Evolutionary conservation across 768 basidiomycete genomes (phyloP).

Genomic region (Myochromella boudieri): DNA sequence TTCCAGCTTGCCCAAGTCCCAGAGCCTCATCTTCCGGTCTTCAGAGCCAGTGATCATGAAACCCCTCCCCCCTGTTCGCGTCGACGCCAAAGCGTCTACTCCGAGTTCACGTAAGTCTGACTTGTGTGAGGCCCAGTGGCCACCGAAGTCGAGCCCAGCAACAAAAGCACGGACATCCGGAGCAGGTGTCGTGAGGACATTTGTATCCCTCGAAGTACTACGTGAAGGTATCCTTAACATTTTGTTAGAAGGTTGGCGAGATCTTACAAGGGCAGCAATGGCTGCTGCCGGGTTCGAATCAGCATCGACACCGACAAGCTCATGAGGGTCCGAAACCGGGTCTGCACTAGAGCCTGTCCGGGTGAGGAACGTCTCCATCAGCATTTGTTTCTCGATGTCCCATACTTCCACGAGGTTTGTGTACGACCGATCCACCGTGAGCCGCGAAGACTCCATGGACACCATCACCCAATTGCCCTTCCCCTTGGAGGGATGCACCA

Average conservation of each 20-base stretch:
- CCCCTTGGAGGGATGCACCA: slow-evolving; percentile 83
- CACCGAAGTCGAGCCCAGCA: slow-evolving; percentile 77
- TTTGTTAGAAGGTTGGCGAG: slow-evolving; percentile 43
- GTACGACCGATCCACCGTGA: slow-evolving; percentile 38
- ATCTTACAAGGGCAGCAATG: slow-evolving; percentile 78
- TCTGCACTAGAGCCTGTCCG: slow-evolving; percentile 48
- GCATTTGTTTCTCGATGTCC: slow-evolving; percentile 80
- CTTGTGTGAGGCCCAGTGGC: slow-evolving; percentile 53
- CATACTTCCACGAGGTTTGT: slow-evolving; percentile 79
- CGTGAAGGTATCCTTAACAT: slow-evolving; percentile 31
- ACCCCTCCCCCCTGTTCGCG: slow-evolving; percentile 49
- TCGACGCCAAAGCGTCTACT: slow-evolving; percentile 36
- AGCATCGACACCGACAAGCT: slow-evolving; percentile 51
- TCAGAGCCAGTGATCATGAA: slow-evolving; percentile 90
- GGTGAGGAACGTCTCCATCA: slow-evolving; percentile 81
- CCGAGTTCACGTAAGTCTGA: slow-evolving; percentile 48
- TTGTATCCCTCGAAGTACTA: slow-evolving; percentile 27
- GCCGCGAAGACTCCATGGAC: slow-evolving; percentile 59
- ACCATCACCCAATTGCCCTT: slow-evolving; percentile 91
- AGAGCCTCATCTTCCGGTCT: slow-evolving; percentile 83
- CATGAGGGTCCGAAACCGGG: slow-evolving; percentile 52
- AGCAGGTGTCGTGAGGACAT: slow-evolving; percentile 46
- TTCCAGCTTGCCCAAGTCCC: slow-evolving; percentile 78
- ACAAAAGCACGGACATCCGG: slow-evolving; percentile 71
- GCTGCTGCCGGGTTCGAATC: slow-evolving; percentile 68